Base-by-base conservation (phyloP, 2,329 filamentous ascomycete species). In the Lachnellula subtilissima region DNA sequence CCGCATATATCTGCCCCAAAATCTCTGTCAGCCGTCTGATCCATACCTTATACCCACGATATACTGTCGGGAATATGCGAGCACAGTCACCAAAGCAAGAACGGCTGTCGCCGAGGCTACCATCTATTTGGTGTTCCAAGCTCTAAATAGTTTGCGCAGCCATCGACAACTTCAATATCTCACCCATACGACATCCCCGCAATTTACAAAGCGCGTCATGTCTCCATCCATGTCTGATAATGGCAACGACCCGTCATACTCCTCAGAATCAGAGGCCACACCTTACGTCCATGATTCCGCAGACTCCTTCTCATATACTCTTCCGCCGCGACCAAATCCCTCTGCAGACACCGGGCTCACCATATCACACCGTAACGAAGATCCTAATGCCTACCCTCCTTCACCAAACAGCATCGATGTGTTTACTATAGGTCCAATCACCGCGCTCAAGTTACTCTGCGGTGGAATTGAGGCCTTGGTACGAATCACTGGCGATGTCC, bases 391-490 rank as follows among this genome's bases (percentile, higher is more conserved):
- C 55, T 63, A 48, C 61, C 70, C 60, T 63, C 65, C 66, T 57
- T 68, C 56, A 60, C 69, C 60, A 60, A 74, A 62, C 67, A 73
- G 61, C 56, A 79, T 88, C 71, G 86, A 91, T 69, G 80, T 96
- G 59, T 89, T 88, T 73, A 82, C 82, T 51, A 79, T 97, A 57
- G 76, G 84, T 1, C 84, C 91, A 3, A 78, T 86, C 51, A 85
- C 85, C 2, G 92, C 92, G 5, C 80, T 97, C 67, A 88, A 87
- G 67, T 76, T 96, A 61, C 80, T 97, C n/a, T 86, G 86, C 63
- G 79, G 83, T 40, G 83, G 83, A 56, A 76, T 91, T 58, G 87
- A 91, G 65, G 79, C 83, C 4, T 78, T 94, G 51, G 86, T 91
- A 28, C 80, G 81, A 60, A 77, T 86, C 56, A 89, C 87, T 1